These are phyloP conservation scores for Parasitella parasitica DNA, from an alignment of 371 early-diverging fungal genomes.

Conservation along the genomic window DNA sequence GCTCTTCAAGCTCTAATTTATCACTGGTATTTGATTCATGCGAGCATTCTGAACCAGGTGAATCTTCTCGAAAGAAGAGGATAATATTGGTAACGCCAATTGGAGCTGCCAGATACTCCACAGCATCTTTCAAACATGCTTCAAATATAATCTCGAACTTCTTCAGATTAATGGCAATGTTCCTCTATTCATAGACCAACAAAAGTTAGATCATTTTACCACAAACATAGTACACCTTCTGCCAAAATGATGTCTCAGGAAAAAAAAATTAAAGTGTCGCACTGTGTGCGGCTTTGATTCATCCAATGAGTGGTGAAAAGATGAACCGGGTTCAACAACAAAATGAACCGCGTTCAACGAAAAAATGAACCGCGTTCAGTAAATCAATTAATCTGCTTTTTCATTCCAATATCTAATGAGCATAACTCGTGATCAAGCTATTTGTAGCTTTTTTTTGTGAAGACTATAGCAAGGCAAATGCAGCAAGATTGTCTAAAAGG, in stretches of 20 bases:
- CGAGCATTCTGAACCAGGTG: conserved; percentile 15
- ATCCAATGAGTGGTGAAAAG: no score
- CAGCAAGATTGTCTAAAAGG: conserved; percentile 9
- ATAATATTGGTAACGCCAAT: conserved; percentile 10
- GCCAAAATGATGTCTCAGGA: no score
- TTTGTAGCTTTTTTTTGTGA: conserved; percentile 12
- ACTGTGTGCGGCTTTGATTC: no score
- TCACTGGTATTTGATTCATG: conserved; percentile 13
- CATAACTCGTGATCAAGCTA: conserved; percentile 21
- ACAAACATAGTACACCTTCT: no score
- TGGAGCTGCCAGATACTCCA: conserved; percentile 17
- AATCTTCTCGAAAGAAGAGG: conserved; percentile 16
- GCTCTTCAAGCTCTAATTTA: conserved; percentile 16
- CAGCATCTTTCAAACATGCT: conserved; percentile 19
- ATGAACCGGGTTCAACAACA: no score
- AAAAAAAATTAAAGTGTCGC: no score
- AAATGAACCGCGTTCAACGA: no score
- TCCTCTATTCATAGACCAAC: conserved; percentile 14
- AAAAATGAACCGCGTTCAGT: no score
- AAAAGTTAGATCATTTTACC: conserved; percentile 13
- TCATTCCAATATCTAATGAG: no score
- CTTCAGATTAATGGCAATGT: conserved; percentile 12
- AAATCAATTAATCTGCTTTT: no score
- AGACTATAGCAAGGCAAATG: conserved; percentile 19
- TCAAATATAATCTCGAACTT: conserved; percentile 9